Percentiles rank a stretch among this genome's conserved stretches.
These are phyloP conservation scores for Rhododendron griersonianum DNA, from an alignment of 148 eudicot species.

Conservation along the genomic window DNA sequence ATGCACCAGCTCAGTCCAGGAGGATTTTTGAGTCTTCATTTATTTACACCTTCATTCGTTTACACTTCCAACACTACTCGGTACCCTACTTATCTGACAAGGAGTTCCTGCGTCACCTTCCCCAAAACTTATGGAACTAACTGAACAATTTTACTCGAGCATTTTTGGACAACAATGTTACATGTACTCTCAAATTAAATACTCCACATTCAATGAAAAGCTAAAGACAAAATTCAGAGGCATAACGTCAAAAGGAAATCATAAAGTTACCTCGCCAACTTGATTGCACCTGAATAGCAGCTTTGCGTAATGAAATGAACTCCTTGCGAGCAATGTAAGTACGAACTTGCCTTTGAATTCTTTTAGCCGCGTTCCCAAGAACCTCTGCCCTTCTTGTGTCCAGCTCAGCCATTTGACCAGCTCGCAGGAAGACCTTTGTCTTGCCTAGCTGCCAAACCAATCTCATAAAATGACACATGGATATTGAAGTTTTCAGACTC, in stretches of 20 bases:
- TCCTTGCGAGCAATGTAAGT: slow-evolving; percentile 89
- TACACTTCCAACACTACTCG: neutral
- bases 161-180: neutral
- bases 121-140: neutral
- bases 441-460: slow-evolving; percentile 77
- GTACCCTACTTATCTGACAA: neutral
- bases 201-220: neutral
- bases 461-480: slow-evolving; percentile 3
- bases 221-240: neutral
- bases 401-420: slow-evolving; percentile 99
- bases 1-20: neutral
- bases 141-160: neutral
- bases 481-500: neutral
- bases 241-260: slow-evolving; percentile 6
- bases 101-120: neutral
- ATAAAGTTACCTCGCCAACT: slow-evolving; percentile 77
- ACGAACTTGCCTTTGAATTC: slow-evolving; percentile 80
- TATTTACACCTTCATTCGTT: neutral
- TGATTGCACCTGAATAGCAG: slow-evolving; percentile 83
- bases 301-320: slow-evolving; percentile 59
- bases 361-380: slow-evolving; percentile 86
- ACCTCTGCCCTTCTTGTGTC: slow-evolving; percentile 94
- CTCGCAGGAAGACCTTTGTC: slow-evolving; percentile 92
- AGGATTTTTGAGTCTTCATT: neutral
- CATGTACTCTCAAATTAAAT: neutral